phyloP scores from a whole-genome alignment of 1,284 basidiomycete genomes.

The Tilletia indica region DNA sequence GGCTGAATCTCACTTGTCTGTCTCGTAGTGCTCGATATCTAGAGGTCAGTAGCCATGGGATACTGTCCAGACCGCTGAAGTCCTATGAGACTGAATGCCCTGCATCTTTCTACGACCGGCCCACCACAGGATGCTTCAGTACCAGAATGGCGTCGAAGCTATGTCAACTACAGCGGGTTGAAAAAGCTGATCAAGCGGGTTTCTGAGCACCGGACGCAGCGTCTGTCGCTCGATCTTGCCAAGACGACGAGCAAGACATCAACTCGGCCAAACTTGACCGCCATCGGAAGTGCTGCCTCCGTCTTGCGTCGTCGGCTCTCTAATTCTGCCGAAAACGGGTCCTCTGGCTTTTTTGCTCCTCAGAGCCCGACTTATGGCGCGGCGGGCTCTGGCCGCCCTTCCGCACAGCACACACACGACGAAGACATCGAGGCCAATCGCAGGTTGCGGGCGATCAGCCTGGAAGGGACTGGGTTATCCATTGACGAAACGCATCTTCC shows the following conservation, averaged over 20 bases:
- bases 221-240: conserved; percentile 4
- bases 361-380: neutral
- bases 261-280: neutral
- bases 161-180: conserved; percentile 55
- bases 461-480: neutral
- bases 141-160: conserved; percentile 54
- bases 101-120: conserved; percentile 27
- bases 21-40: conserved; percentile 12
- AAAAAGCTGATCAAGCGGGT: conserved; percentile 57
- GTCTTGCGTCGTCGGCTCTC: neutral
- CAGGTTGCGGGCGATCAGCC: neutral
- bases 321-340: too few relatives aligned
- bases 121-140: conserved; percentile 43
- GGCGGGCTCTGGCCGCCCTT: neutral
- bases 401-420: neutral
- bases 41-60: neutral
- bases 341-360: neutral
- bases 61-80: too few relatives aligned
- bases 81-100: neutral
- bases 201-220: conserved; percentile 29
- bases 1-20: too few relatives aligned
- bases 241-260: conserved; percentile 18
- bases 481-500: neutral
- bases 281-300: neutral
- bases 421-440: neutral